Evolutionary conservation across 2,329 filamentous ascomycete species (phyloP).

Genomic region (Davidsoniella virescens): DNA sequence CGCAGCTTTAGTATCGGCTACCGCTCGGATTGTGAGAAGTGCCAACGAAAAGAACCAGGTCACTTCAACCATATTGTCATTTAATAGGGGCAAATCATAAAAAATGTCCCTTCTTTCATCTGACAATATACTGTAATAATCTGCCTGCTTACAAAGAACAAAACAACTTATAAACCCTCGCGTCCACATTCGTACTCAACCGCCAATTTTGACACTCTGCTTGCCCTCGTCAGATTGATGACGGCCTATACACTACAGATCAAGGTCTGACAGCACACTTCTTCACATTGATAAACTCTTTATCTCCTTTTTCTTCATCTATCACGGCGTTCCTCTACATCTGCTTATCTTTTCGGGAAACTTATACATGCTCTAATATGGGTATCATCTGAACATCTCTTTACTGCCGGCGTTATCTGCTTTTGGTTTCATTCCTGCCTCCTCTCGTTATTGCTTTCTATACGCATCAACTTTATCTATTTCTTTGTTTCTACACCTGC

Average conservation of each 20-base stretch:
- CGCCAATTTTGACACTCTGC: no score
- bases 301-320: neutral
- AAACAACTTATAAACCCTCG: no score
- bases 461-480: no score
- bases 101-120: constrained; percentile 1
- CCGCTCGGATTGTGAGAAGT: constrained; percentile 63
- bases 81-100: constrained; percentile 22
- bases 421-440: neutral
- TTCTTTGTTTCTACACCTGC: no score
- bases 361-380: constrained; percentile 1
- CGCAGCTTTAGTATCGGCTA: constrained; percentile 65
- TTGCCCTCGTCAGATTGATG: no score
- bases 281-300: neutral
- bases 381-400: neutral
- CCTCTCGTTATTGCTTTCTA: no score
- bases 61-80: constrained; percentile 70
- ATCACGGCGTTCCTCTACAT: no score
- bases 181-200: no score
- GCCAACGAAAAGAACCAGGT: constrained; percentile 54
- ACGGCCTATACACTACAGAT: neutral
- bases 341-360: neutral
- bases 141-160: neutral
- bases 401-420: neutral
- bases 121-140: no score
- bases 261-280: no score